Percentiles rank a stretch among this genome's conserved stretches.
Conservation (phyloP, 1,284 basidiomycete genomes). For the Schizophyllum commune region DNA sequence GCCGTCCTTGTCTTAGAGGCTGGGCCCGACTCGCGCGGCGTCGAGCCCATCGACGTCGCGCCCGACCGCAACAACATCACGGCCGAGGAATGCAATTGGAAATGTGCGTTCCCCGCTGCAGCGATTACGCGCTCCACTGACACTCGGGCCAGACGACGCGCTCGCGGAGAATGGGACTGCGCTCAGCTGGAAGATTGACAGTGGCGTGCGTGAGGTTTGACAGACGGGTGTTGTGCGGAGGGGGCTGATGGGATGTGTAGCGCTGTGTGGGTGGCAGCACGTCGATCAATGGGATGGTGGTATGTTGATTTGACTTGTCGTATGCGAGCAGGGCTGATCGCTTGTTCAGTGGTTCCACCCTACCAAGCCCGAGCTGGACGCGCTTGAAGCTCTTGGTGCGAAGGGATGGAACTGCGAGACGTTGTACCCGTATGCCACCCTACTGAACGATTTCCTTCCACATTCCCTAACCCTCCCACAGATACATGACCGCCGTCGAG, state of each 20-base stretch:
- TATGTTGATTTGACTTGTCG: not conserved
- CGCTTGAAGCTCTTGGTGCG: constrained; percentile 13
- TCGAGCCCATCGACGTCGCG: not conserved
- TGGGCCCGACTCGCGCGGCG: not conserved
- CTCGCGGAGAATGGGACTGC: not conserved
- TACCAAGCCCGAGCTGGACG: constrained; percentile 11
- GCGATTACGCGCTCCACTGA: not conserved
- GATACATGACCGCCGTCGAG: constrained; percentile 11
- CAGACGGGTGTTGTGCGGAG: not conserved
- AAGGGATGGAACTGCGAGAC: constrained; percentile 13
- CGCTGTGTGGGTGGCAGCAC: not conserved
- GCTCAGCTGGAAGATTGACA: not conserved
- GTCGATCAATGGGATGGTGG: not conserved
- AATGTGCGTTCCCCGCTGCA: not conserved
- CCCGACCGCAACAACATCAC: not conserved
- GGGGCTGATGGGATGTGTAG: not conserved
- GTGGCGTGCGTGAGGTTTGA: not conserved
- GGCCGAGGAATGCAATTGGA: not conserved
- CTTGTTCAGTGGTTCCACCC: not conserved
- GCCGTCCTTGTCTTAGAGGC: not conserved
- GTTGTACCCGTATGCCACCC: constrained; percentile 1
- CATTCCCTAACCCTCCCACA: not conserved
- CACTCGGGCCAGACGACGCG: not conserved
- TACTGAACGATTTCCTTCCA: not conserved
- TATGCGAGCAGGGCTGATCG: not conserved